Evolutionary conservation across 148 eudicot species (phyloP).

Genomic region (Chenopodium album): DNA sequence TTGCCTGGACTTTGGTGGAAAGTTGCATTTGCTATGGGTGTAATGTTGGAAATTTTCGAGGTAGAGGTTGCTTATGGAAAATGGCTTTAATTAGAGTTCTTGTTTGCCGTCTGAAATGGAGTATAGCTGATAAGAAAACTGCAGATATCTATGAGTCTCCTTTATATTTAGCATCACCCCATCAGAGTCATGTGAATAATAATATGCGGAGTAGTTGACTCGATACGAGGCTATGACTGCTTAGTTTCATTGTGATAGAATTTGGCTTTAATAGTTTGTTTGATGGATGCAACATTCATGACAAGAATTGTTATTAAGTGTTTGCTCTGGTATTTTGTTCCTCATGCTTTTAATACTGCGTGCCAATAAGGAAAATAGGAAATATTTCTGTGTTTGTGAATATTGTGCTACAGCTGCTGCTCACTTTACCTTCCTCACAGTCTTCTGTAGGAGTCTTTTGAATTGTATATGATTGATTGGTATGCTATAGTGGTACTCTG

Average conservation of each 20-base stretch:
- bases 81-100: background rate
- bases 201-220: background rate
- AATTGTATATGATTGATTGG: background rate
- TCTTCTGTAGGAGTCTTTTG: background rate
- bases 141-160: no score
- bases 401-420: background rate
- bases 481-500: constrained; percentile 8
- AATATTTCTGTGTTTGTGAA: background rate
- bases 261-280: background rate
- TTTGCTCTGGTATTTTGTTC: background rate
- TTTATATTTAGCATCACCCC: background rate
- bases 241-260: background rate
- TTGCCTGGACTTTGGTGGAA: background rate
- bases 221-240: background rate
- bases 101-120: background rate
- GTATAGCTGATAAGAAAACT: background rate
- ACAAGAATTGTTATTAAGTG: background rate
- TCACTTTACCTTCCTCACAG: background rate
- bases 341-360: background rate
- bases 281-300: background rate
- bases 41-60: background rate
- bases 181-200: background rate
- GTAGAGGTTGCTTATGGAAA: background rate
- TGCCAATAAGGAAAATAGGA: background rate
- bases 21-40: background rate